Conservation (phyloP, 805 yeast genomes). For the Isabelozyma rhagii region DNA sequence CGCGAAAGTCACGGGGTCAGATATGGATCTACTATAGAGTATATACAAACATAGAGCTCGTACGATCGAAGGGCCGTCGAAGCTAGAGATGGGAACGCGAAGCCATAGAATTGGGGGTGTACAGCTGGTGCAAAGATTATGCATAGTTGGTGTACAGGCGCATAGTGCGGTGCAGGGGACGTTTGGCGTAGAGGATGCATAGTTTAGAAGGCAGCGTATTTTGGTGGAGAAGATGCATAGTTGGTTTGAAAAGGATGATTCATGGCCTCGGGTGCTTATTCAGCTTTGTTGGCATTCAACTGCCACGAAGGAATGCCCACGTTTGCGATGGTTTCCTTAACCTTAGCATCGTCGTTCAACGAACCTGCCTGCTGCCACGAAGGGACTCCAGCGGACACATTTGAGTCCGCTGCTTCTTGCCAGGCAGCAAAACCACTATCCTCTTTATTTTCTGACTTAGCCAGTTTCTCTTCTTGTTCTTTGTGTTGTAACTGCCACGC, state of each 20-base stretch:
- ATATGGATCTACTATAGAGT: not conserved
- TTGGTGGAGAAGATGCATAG: too few species aligned
- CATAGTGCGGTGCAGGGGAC: too few species aligned
- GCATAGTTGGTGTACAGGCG: too few species aligned
- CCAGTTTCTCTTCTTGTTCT: conserved; percentile 20
- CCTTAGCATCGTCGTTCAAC: conserved; percentile 14
- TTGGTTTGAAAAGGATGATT: too few species aligned
- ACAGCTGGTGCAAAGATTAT: too few species aligned
- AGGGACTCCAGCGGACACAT: conserved; percentile 5
- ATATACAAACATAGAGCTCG: not conserved
- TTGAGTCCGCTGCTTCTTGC: conserved; percentile 8
- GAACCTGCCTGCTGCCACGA: conserved; percentile 12
- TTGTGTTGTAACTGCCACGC: conserved; percentile 43
- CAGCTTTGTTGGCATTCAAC: conserved; percentile 16
- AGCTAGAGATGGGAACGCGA: too few species aligned
- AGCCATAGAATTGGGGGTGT: too few species aligned
- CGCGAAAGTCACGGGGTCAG: not conserved
- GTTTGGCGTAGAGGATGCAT: too few species aligned
- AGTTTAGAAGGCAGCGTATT: too few species aligned
- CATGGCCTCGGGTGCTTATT: too few species aligned
- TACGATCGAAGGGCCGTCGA: too few species aligned
- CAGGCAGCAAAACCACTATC: conserved; percentile 10
- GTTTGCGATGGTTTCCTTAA: conserved; percentile 26
- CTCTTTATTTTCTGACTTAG: conserved; percentile 10
- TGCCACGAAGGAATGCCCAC: conserved; percentile 47